Evolutionary conservation across 2,329 filamentous ascomycete species (phyloP).

Genomic region (Calonectria ilicicola): DNA sequence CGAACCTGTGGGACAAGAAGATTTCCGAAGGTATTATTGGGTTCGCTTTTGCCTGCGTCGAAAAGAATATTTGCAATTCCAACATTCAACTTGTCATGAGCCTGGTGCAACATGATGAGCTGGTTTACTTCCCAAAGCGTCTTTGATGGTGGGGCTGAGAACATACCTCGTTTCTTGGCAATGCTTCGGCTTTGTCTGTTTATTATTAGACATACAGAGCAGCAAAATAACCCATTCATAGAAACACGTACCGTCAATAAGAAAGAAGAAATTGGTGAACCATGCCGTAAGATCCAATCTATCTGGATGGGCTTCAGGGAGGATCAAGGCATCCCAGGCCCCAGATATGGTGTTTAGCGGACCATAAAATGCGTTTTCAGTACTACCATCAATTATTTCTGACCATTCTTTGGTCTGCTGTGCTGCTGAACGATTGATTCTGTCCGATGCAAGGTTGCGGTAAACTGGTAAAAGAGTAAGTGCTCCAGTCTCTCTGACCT

Average conservation of each 20-base stretch:
- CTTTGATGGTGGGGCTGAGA: too few relatives aligned
- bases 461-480: neutral
- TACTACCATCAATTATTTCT: neutral
- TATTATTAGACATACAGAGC: neutral
- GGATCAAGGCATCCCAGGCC: neutral
- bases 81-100: neutral
- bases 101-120: neutral
- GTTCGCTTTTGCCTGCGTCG: neutral
- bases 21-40: neutral
- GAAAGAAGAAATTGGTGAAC: conserved; percentile 2
- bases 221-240: neutral
- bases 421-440: neutral
- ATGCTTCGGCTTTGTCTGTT: neutral
- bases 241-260: neutral
- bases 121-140: fast-evolving
- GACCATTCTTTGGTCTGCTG: neutral
- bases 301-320: neutral
- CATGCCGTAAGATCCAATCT: neutral
- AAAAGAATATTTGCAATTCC: neutral
- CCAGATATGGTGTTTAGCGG: neutral
- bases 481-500: neutral
- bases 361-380: neutral
- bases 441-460: neutral
- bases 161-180: neutral
- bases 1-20: neutral